These are phyloP conservation scores for Pseudocercospora cruenta DNA, from an alignment of 2,329 filamentous ascomycete species.

Conservation along the genomic window DNA sequence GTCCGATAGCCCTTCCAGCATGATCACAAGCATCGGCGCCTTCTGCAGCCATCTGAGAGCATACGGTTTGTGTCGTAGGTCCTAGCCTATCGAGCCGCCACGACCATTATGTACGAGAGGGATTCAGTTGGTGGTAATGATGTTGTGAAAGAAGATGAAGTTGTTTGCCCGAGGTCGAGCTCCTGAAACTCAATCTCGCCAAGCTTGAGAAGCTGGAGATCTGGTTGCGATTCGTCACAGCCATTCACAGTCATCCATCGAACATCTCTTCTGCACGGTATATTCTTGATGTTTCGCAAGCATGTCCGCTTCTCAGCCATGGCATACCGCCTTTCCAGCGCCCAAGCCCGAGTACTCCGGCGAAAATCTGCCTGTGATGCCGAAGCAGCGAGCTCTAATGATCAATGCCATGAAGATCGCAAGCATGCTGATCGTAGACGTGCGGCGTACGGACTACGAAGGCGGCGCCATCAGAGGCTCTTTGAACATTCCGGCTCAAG, in stretches of 20 bases:
- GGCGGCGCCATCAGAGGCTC: conserved; percentile 51
- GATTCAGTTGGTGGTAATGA: neutral
- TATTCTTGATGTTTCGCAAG: neutral
- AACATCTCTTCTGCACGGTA: neutral
- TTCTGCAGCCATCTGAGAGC: no score
- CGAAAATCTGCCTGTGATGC: conserved; percentile 37
- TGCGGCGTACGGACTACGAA: conserved; percentile 53
- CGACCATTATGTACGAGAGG: no score
- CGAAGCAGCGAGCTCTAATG: conserved; percentile 43
- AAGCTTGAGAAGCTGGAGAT: neutral
- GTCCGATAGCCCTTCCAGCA: no score
- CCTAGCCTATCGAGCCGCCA: no score
- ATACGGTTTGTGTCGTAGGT: no score
- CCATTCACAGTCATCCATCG: neutral
- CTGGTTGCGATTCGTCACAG: neutral
- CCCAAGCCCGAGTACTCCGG: conserved; percentile 41
- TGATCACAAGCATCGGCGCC: no score
- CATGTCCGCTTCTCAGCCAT: conserved; percentile 37
- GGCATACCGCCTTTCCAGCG: conserved; percentile 49
- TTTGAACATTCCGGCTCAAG: conserved; percentile 53
- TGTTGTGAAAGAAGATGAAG: neutral
- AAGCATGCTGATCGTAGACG: conserved; percentile 48
- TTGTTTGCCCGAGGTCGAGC: neutral
- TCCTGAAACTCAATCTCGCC: neutral
- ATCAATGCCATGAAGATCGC: conserved; percentile 42